These are phyloP conservation scores for Citrus medica DNA, from an alignment of 345 rosid genomes.

Conservation along the genomic window DNA sequence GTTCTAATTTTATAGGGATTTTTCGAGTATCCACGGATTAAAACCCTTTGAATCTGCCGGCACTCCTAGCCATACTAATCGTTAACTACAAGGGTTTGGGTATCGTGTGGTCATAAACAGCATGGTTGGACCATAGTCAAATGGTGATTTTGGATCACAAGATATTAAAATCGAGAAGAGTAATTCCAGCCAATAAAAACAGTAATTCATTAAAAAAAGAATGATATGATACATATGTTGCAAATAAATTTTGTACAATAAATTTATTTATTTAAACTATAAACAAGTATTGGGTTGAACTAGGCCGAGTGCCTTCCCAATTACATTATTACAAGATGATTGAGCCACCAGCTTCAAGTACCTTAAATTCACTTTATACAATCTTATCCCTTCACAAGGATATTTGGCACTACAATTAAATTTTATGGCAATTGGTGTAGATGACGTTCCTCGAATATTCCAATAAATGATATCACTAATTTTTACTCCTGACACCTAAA, in stretches of 20 bases:
- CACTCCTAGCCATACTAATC: no score
- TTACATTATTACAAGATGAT: constrained; percentile 34
- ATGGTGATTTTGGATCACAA: no score
- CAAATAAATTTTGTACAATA: neutral
- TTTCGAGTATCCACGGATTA: no score
- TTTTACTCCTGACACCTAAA: constrained; percentile 31
- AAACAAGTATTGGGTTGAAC: constrained; percentile 34
- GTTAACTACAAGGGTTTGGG: no score
- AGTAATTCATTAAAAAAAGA: no score
- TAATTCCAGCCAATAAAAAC: no score
- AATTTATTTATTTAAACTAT: neutral
- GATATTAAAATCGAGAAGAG: no score
- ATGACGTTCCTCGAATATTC: constrained; percentile 41
- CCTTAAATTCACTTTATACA: constrained; percentile 28
- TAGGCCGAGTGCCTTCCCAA: constrained; percentile 20
- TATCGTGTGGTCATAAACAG: no score
- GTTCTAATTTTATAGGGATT: no score
- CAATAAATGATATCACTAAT: constrained; percentile 30
- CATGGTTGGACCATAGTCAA: no score
- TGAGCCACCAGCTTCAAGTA: constrained; percentile 21
- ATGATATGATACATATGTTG: neutral
- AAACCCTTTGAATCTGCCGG: no score
- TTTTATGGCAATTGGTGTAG: constrained; percentile 33
- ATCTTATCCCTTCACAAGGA: constrained; percentile 33
- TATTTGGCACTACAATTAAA: constrained; percentile 35